Evolutionary conservation across 2,329 filamentous ascomycete species (phyloP), one percentile per base, ranked within the genome.

Genomic region (Coleophoma eucalyptorum): DNA sequence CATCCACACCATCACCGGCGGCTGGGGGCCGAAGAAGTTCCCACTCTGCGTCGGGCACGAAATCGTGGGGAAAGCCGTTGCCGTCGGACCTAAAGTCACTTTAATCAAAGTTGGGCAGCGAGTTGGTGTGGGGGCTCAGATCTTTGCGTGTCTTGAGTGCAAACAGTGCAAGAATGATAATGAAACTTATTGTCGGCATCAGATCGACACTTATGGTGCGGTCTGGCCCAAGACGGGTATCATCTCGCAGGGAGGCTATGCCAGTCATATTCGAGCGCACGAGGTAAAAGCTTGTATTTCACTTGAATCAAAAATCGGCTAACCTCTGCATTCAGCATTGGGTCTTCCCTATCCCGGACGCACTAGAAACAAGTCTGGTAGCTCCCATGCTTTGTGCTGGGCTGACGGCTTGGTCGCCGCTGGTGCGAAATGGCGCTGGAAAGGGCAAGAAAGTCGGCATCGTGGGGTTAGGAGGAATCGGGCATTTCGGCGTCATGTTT

Each of bases 351-450:
- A 92, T 94, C 54, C 89, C 89, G 38, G 87, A 90, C 38, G 80
- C 76, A 49, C 77, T 93, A 43, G 62, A 73, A 7, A 78, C 77
- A 57, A 67, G 71, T 47, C 69, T 83, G 43, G 88, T 85, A 0
- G 89, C 87, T 2, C 87, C 87, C 11, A 89, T 91, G 86, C 77
- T 93, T 56, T 94, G 90, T 69, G 90, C 88, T 35, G 89, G 90
- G 56, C 76, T 94, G 58, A 93, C 89, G 2, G 82, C 83, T 51
- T 94, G 84, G 72, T 87, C 81, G 54, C 89, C 89, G 2, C 76
- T 94, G 12, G 84, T 87, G 59, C 80, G 89, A 47, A 83, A 90
- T 63, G 87, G 87, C 20, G 79, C 80, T 52, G 86, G 86, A 0
- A 85, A 86, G 1, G 89, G 89, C 55, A 89, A 88, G 75, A 89